phyloP scores from a whole-genome alignment of 1,284 basidiomycete species.

The Ustilago curta region DNA sequence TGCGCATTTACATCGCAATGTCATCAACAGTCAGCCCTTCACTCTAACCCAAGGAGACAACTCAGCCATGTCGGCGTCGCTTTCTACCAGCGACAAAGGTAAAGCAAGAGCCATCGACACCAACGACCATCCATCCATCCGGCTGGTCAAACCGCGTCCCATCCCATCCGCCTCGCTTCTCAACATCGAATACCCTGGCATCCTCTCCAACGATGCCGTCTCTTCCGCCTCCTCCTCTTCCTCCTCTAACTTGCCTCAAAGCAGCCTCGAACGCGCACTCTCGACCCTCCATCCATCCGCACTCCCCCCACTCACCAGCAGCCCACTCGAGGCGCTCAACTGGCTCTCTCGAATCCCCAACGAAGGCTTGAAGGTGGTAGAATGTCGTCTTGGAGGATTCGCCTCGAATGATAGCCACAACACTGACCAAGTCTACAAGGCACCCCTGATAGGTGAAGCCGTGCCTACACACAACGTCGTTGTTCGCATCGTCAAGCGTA shows the following conservation, averaged over 20 bases:
- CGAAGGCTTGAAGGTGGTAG: constrained; percentile 39
- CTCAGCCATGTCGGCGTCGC: constrained; percentile 6
- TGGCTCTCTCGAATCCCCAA: constrained; percentile 50
- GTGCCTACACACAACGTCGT: constrained; percentile 54
- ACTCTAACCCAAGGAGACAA: not conserved
- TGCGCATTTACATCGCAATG: not conserved
- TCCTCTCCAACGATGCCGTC: constrained; percentile 18
- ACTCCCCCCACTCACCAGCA: constrained; percentile 38
- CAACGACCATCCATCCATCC: constrained; percentile 4
- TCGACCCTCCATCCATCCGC: constrained; percentile 48
- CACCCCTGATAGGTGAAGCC: constrained; percentile 46
- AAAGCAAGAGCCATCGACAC: constrained; percentile 27
- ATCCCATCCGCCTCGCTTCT: constrained; percentile 50
- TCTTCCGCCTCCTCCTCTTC: too few relatives aligned
- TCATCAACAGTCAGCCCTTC: not conserved
- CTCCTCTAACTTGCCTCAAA: not conserved
- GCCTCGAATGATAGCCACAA: not conserved
- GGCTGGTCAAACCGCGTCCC: constrained; percentile 22
- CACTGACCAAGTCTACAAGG: constrained; percentile 32
- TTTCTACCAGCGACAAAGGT: constrained; percentile 11
- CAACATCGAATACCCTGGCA: constrained; percentile 63
- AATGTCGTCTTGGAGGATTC: constrained; percentile 55
- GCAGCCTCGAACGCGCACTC: constrained; percentile 54
- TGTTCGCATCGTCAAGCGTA: constrained; percentile 42
- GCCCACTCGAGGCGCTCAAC: constrained; percentile 46